These are phyloP conservation scores for Metschnikowia cerradonensis DNA, from an alignment of 805 yeast genomes.

Conservation along the genomic window DNA sequence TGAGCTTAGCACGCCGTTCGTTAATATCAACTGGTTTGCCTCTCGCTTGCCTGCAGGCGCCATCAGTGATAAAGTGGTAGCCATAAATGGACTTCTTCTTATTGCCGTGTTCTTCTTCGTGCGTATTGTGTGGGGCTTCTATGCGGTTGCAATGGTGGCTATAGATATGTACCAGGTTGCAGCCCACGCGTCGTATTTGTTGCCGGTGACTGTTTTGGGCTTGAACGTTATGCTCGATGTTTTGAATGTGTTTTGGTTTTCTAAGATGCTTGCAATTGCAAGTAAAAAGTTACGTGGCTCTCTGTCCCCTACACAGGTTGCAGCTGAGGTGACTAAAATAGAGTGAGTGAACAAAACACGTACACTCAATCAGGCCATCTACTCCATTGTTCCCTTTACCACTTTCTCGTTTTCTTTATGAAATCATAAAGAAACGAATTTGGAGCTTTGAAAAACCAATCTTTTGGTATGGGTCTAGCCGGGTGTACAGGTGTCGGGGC, in stretches of 20 bases:
- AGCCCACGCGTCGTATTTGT: conserved; percentile 41
- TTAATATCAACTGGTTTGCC: conserved; percentile 89
- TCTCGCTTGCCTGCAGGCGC: conserved; percentile 68
- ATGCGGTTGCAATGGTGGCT: conserved; percentile 56
- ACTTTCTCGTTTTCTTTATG: too few species aligned
- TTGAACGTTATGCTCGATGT: conserved; percentile 61
- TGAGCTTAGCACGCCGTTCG: conserved; percentile 92
- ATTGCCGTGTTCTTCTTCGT: conserved; percentile 69
- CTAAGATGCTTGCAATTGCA: conserved; percentile 80
- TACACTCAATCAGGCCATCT: neutral
- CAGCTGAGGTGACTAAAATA: conserved; percentile 8
- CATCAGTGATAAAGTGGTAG: conserved; percentile 49
- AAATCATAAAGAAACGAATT: neutral
- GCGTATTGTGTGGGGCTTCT: conserved; percentile 84
- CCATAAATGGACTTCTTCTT: conserved; percentile 69
- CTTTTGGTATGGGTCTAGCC: too few species aligned
- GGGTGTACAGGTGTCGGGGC: neutral
- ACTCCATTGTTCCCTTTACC: too few species aligned
- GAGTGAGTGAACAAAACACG: conserved; percentile 2
- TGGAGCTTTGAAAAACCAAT: neutral
- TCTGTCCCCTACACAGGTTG: conserved; percentile 4
- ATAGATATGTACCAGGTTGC: conserved; percentile 43
- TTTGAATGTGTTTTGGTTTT: conserved; percentile 83
- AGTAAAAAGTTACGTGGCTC: conserved; percentile 37
- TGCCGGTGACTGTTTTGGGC: conserved; percentile 47